Evolutionary conservation across 2,329 filamentous ascomycete species (phyloP), one percentile per base, ranked within the genome.

Genomic region (Colletotrichum sojae): DNA sequence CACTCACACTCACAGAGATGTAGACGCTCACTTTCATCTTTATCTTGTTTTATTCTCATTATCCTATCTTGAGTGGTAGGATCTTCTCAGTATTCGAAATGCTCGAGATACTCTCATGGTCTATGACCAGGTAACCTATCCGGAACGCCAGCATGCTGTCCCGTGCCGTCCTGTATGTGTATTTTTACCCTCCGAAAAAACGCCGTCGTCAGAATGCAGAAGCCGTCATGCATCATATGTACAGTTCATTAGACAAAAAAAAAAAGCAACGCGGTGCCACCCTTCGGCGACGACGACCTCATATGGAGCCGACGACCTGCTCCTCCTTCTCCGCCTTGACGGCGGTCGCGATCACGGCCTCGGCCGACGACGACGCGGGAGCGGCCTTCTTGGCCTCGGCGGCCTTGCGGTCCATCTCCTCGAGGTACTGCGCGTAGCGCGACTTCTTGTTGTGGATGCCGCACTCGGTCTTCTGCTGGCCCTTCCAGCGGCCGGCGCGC

Each of bases 361-460:
- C 60, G 16, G 65, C 39, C 52, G 67, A 61, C 40, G 67, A 67
- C 46, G 67, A 63, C 31, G 31, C 31, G 6, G 78, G 74, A 56
- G 74, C 73, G n/a, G 76, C 70, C 27, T 76, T 71, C 62, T 78
- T 74, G 60, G 78, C 74, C 72, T 89, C 87, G 73, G 90, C 85
- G 72, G 86, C 84, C 84, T 93, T 91, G 77, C 86, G 83, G 78
- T 94, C 91, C 81, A 92, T 89, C 70, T 94, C 90, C 75, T 87
- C 86, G 64, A 97, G 83, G 82, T 92, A 98, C 82, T 95, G 90
- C 12, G 94, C 93, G 77, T 98, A 99, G 74, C 94, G 91, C 67
- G 94, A 97, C 81, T 95, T 92, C 83, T 96, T 97, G 87, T 98
- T 98, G 89, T 99, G 96, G 78, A 99, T 98, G 55, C 96, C 96